These are phyloP conservation scores for Massarina eburnea DNA, from an alignment of 2,329 filamentous ascomycete genomes.

Conservation along the genomic window DNA sequence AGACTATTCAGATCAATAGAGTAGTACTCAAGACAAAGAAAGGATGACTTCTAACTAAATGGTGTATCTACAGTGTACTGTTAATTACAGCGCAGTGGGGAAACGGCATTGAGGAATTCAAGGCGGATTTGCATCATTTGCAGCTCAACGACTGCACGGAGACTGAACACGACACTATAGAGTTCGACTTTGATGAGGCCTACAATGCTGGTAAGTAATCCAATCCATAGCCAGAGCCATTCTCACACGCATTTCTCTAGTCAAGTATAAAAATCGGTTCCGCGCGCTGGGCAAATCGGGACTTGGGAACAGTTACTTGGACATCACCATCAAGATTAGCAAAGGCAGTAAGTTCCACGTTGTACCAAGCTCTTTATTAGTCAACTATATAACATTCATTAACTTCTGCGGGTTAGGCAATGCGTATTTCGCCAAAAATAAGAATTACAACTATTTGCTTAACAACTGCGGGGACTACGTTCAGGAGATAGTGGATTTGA, in stretches of 20 bases:
- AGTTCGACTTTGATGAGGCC: not conserved
- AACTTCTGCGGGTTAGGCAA: not conserved
- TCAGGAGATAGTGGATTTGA: not conserved
- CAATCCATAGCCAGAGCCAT: not conserved
- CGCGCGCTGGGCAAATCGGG: not conserved
- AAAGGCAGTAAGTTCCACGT: not conserved
- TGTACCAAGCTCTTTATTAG: not conserved
- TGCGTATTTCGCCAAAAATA: not conserved
- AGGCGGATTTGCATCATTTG: not conserved
- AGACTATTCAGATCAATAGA: not conserved
- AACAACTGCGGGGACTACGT: conserved; percentile 2
- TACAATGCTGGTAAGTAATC: not conserved
- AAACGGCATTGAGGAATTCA: not conserved
- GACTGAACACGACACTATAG: not conserved
- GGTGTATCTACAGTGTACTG: not conserved
- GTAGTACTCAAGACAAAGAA: not conserved
- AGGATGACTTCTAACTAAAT: not conserved
- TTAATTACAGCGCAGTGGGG: not conserved
- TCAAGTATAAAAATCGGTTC: conserved; percentile 1
- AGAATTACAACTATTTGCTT: not conserved
- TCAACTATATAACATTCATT: not conserved
- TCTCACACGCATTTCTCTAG: not conserved
- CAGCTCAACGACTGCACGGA: not conserved
- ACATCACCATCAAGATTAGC: not conserved
- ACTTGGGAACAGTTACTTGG: not conserved